Conservation (phyloP, 169 alveolate species). For the Babesia caballi region DNA sequence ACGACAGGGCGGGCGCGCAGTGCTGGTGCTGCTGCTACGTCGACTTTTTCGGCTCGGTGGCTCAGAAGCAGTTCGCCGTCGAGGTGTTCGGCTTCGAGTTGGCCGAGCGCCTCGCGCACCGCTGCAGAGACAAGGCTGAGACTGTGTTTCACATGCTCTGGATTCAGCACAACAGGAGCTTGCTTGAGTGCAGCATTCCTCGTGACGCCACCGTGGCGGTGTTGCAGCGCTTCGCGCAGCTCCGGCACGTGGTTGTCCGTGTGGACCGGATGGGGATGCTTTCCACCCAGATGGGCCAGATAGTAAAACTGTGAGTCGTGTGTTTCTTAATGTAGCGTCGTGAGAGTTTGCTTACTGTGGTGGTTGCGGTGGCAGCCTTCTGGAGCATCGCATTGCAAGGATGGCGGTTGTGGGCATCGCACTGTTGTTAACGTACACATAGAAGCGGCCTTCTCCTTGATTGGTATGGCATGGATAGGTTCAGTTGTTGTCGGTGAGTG, state of each 20-base stretch:
- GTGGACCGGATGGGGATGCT: background rate
- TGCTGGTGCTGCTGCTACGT: constrained; percentile 64
- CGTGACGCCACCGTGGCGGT: constrained; percentile 1
- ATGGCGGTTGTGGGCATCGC: too few species aligned
- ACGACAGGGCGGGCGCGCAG: constrained; percentile 8
- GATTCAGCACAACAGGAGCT: constrained; percentile 48
- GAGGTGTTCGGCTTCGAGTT: constrained; percentile 38
- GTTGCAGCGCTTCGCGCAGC: background rate
- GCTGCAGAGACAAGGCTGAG: constrained; percentile 61
- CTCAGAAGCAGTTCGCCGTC: constrained; percentile 38
- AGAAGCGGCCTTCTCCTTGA: too few species aligned
- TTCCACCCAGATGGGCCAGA: background rate
- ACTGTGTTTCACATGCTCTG: constrained; percentile 45
- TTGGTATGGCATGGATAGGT: too few species aligned
- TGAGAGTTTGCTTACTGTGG: too few species aligned
- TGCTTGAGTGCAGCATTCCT: constrained; percentile 46
- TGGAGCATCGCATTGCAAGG: too few species aligned
- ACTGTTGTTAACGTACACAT: too few species aligned
- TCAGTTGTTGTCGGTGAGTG: too few species aligned
- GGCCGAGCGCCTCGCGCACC: constrained; percentile 47
- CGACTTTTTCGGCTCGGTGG: constrained; percentile 38
- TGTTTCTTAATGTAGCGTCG: too few species aligned
- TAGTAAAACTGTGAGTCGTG: too few species aligned
- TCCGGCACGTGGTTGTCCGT: background rate
- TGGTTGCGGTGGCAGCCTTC: too few species aligned